phyloP scores from a whole-genome alignment of 2,329 filamentous ascomycete species.

The Talaromyces sp. region DNA sequence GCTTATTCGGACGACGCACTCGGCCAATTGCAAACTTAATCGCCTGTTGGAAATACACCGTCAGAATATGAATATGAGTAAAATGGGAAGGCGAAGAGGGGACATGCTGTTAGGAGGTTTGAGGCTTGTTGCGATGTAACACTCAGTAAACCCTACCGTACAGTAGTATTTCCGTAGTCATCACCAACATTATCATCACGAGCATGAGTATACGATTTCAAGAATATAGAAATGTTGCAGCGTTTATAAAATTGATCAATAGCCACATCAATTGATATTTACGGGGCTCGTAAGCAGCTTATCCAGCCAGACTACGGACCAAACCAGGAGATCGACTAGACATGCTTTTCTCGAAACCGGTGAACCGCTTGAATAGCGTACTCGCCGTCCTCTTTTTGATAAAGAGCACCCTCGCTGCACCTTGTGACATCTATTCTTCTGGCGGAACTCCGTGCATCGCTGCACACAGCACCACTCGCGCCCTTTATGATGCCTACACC shows the following conservation, averaged over 20 bases:
- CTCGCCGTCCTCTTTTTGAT: slow-evolving; percentile 39
- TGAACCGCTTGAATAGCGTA: slow-evolving; percentile 4
- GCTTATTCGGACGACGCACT: not conserved
- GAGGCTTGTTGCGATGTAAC: slow-evolving; percentile 1
- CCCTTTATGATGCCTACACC: slow-evolving; percentile 56
- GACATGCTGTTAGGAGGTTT: not conserved
- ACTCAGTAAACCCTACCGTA: not conserved
- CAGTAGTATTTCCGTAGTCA: not conserved
- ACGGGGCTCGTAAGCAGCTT: not conserved
- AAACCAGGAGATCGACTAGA: not conserved
- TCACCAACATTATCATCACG: not conserved
- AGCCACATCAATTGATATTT: not conserved
- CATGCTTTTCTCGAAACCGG: not conserved
- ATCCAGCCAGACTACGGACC: not conserved
- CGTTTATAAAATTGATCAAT: not conserved
- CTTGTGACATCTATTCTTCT: slow-evolving; percentile 61
- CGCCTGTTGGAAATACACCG: not conserved
- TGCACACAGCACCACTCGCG: slow-evolving; percentile 64
- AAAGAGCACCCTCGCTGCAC: slow-evolving; percentile 50
- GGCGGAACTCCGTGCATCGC: slow-evolving; percentile 63
- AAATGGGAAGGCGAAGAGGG: not conserved
- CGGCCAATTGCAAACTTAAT: not conserved
- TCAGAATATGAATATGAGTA: not conserved
- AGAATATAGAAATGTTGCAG: not conserved
- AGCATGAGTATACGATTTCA: not conserved